phyloP scores from a whole-genome alignment of 2,329 filamentous ascomycete species.

The Dryadomyces quercus-mongolicae region DNA sequence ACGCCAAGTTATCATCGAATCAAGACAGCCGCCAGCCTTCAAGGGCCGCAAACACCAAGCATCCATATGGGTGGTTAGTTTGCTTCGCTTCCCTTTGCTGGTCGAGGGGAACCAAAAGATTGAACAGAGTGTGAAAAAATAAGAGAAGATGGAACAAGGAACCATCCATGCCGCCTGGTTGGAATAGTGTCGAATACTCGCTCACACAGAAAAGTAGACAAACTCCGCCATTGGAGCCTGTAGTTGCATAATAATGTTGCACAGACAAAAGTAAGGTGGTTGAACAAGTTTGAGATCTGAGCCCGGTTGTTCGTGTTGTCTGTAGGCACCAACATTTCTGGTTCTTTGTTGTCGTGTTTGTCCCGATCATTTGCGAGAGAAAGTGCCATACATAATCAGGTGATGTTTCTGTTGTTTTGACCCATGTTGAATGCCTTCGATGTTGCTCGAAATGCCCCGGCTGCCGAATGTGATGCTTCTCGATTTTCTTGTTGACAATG shows the following conservation, averaged over 20 bases:
- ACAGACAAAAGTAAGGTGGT: conserved; percentile 12
- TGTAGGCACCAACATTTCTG: no score
- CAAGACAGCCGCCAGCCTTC: conserved; percentile 26
- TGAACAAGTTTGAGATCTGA: no score
- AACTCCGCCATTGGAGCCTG: not conserved
- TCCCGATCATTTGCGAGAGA: no score
- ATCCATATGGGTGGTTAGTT: conserved; percentile 19
- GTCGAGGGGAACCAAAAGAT: conserved; percentile 13
- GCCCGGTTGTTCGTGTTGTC: no score
- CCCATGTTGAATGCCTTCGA: no score
- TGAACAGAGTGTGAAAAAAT: not conserved
- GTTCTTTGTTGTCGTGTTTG: no score
- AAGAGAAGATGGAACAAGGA: conserved; percentile 8
- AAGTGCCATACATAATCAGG: no score
- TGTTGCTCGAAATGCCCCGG: no score
- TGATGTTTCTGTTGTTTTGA: no score
- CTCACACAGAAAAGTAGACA: conserved; percentile 8
- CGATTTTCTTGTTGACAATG: no score
- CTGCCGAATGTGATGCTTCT: no score
- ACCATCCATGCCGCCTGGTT: conserved; percentile 20
- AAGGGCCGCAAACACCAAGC: conserved; percentile 23
- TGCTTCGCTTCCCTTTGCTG: conserved; percentile 10
- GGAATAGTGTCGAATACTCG: conserved; percentile 3
- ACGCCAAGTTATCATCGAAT: conserved; percentile 29
- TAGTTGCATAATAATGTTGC: conserved; percentile 15